Evolutionary conservation across 306 rosid genomes (phyloP), one percentile per base, ranked within the genome.

Genomic region (Cicer arietinum): DNA sequence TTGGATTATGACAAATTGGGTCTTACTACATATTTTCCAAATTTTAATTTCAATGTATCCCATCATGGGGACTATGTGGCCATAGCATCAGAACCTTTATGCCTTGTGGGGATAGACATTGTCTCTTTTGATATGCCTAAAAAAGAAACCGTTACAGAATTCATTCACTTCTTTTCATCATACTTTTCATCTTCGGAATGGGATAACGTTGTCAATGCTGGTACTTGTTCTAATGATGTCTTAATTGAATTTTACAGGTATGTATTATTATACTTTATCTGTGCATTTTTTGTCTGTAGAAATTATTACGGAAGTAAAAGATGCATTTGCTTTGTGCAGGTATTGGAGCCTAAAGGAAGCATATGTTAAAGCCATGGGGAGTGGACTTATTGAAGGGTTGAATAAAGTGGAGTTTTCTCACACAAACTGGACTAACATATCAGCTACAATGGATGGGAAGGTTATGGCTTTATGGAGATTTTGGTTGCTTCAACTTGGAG

Each of bases 61-160:
- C 98, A 94, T 84, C 98, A 91, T 63, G 98, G 97, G 43, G 97
- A 91, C 81, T 90, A 80, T 79, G 98, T 94, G 53, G 96, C 90
- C 13, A 90, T 94, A 80, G 98, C 94, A 75, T 91, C 97, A 35
- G 98, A 90, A 79, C 96, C 98, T 18, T 44, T 94, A 54, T 91
- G 92, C 76, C 87, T 91, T 71, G 98, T 88, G 71, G 98, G 97
- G 59, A 56, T 94, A 79, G 98, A 94, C 77, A 74, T 94, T 63
- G 96, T 94, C 68, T 88, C 90, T 20, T 77, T 53, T 76, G 84
- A 42, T 72, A 65, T 81, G 62, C 97, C 98, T 37, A 80, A 57
- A 50, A 86, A 85, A 48, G 98, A 82, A 83, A 84, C 91, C 6
- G 75, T 82, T 61, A 1, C 47, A 14, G 84, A 85, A 41, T 91